Evolutionary conservation across 2,329 filamentous ascomycete species (phyloP), one percentile per base, ranked within the genome.

Genomic region (Stagonosporopsis cucurbitacearum): DNA sequence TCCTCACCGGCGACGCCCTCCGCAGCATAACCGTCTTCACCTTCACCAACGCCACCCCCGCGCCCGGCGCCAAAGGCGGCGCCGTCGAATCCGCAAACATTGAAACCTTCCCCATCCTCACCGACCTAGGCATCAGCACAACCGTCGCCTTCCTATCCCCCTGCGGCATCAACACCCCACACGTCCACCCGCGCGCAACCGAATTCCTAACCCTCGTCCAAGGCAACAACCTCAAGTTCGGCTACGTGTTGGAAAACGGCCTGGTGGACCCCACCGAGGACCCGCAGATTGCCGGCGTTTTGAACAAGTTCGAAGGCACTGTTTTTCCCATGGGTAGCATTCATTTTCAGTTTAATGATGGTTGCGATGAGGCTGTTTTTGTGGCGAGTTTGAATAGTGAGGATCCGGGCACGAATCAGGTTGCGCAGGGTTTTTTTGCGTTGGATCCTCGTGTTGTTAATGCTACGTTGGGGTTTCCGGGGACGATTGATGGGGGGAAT

Each of bases 11-110:
- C 12, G 68, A 73, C 2, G 67, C 63, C 4, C 61, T 78, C 25
- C 65, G 63, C 42, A 63, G 67, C 12, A 40, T 66, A 68, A 84
- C 89, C 77, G 89, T 87, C 71, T 92, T 91, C 82, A 82, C 82
- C 70, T 81, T 82, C 64, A 73, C 84, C 59, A 68, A 74, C 57
- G 78, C 78, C 17, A 56, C 59, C 15, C 75, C 79, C 11, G 57
- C 72, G 9, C 33, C 75, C 13, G 77, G 84, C 47, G 87, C 83
- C 61, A 89, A 89, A 73, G 88, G 69, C 40, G 69, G 68, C 15
- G 63, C 60, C 15, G 60, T 60, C n/a, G 68, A 69, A 37, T 44
- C 67, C 44, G 70, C 70, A n/a, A 77, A 75, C 60, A 68, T 75
- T 53, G 71, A 72, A 28, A 75, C 59, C 44, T 78, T 78, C 60